A percentile compares a stretch with the other conserved stretches of the same genome.
phyloP scores from a whole-genome alignment of 2,329 filamentous ascomycete species.

The Peltaster fructicola region DNA sequence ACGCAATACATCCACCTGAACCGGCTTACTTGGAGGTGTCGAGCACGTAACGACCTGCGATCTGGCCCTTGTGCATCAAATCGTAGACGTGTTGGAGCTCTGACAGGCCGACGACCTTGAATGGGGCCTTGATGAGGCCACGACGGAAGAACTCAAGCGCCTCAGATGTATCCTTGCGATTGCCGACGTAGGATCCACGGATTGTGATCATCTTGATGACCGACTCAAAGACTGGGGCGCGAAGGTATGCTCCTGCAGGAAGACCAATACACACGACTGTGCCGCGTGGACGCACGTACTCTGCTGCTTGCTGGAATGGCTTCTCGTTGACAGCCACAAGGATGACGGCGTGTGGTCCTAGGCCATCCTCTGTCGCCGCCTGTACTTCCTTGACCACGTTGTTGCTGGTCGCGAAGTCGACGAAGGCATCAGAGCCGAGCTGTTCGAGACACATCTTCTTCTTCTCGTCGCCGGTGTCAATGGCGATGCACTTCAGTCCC shows the following conservation, averaged over 20 bases:
- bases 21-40: slow-evolving; percentile 56
- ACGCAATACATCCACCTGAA: too few species aligned
- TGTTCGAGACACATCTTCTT: slow-evolving; percentile 43
- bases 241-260: slow-evolving; percentile 61
- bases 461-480: slow-evolving; percentile 75
- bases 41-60: slow-evolving; percentile 64
- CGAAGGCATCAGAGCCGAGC: slow-evolving; percentile 54
- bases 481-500: slow-evolving; percentile 64
- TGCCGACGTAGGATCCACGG: slow-evolving; percentile 86
- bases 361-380: slow-evolving; percentile 58
- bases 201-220: slow-evolving; percentile 84
- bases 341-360: slow-evolving; percentile 74
- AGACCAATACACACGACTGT: slow-evolving; percentile 79
- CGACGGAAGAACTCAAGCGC: slow-evolving; percentile 77
- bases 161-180: slow-evolving; percentile 72
- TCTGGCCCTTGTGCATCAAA: slow-evolving; percentile 46
- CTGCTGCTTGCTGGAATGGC: slow-evolving; percentile 87
- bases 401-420: slow-evolving; percentile 63
- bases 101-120: slow-evolving; percentile 66
- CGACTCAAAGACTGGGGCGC: slow-evolving; percentile 74
- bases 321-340: slow-evolving; percentile 75
- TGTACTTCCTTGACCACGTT: slow-evolving; percentile 75
- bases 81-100: slow-evolving; percentile 69
- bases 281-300: slow-evolving; percentile 69
- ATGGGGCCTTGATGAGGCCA: slow-evolving; percentile 73